These are phyloP conservation scores for Dothideomycetes sp. DNA, from an alignment of 2,329 filamentous ascomycete species.

Conservation along the genomic window DNA sequence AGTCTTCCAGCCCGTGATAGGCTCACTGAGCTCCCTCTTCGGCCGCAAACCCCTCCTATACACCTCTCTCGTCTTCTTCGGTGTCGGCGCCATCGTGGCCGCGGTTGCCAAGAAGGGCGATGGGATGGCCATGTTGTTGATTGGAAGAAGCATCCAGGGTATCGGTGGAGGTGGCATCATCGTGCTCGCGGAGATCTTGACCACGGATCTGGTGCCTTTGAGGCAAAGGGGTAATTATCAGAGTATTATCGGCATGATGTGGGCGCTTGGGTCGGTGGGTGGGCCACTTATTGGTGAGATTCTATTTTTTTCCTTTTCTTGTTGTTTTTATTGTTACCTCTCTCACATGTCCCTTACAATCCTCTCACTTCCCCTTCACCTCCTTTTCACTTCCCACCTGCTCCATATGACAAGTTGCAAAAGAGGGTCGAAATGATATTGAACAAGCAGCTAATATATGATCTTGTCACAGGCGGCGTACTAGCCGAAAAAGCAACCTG, in stretches of 20 bases:
- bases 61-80: constrained; percentile 33
- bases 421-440: too few species aligned
- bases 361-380: constrained; percentile 11
- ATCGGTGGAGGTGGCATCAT: constrained; percentile 38
- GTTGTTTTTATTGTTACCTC: too few species aligned
- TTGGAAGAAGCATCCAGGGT: constrained; percentile 45
- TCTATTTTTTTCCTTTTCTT: too few species aligned
- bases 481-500: neutral
- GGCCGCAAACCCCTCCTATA: constrained; percentile 36
- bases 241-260: constrained; percentile 26
- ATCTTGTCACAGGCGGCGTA: constrained; percentile 10
- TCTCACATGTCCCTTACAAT: too few species aligned
- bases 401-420: too few species aligned
- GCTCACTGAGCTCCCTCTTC: constrained; percentile 34
- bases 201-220: constrained; percentile 40
- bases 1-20: constrained; percentile 33
- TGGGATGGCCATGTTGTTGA: neutral
- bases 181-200: constrained; percentile 36
- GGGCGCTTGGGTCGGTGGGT: constrained; percentile 30
- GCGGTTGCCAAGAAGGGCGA: neutral
- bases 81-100: constrained; percentile 31
- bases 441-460: too few species aligned
- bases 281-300: constrained; percentile 34
- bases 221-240: constrained; percentile 34
- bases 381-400: constrained; percentile 23